These are phyloP conservation scores for Coemansia sp. DNA, from an alignment of 192 early-diverging fungal species.

Conservation along the genomic window DNA sequence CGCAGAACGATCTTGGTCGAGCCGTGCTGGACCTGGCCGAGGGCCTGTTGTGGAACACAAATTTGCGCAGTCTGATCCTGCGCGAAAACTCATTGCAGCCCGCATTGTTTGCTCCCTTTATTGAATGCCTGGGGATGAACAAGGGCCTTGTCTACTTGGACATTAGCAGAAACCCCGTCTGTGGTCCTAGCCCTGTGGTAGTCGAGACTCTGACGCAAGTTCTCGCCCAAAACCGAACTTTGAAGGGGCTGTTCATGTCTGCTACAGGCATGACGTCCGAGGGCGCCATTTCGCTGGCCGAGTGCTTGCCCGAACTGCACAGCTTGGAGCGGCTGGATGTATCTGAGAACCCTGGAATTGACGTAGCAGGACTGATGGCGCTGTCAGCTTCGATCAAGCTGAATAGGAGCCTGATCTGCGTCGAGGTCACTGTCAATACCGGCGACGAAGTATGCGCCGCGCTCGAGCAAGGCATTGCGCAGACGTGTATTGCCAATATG, in stretches of 20 bases:
- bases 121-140: slow-evolving; percentile 58
- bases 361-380: slow-evolving; percentile 79
- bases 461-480: slow-evolving; percentile 55
- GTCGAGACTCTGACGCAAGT: slow-evolving; percentile 51
- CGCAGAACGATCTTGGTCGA: slow-evolving; percentile 53
- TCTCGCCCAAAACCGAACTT: slow-evolving; percentile 61
- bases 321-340: slow-evolving; percentile 72
- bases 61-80: slow-evolving; percentile 45
- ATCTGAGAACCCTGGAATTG: slow-evolving; percentile 71
- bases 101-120: slow-evolving; percentile 42
- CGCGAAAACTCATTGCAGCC: slow-evolving; percentile 59
- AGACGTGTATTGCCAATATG: slow-evolving; percentile 58
- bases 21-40: slow-evolving; percentile 49
- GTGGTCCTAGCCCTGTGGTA: slow-evolving; percentile 36
- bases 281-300: slow-evolving; percentile 79
- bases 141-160: slow-evolving; percentile 55
- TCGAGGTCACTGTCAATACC: slow-evolving; percentile 66
- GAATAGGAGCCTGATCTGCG: slow-evolving; percentile 69
- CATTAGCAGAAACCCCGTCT: slow-evolving; percentile 60
- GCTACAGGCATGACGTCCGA: slow-evolving; percentile 66
- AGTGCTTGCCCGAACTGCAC: slow-evolving; percentile 75
- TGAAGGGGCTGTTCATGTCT: slow-evolving; percentile 65
- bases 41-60: slow-evolving; percentile 53
- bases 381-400: slow-evolving; percentile 79
- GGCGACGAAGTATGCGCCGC: slow-evolving; percentile 55